Conservation (phyloP, 495 filamentous ascomycete species). For the Penicillium lividum region DNA sequence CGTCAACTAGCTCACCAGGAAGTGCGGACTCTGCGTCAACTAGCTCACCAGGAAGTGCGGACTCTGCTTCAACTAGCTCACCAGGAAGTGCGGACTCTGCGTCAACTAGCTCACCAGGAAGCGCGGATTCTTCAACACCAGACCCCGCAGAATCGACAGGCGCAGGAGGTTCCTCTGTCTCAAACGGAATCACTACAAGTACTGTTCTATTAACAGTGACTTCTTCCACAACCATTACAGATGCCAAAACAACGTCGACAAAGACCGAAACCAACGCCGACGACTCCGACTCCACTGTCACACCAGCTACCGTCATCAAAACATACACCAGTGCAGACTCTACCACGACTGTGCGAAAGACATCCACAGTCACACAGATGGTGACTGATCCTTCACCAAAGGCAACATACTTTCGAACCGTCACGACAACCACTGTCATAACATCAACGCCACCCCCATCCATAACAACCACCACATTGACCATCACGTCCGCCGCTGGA, state of each 20-base stretch:
- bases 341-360: not conserved
- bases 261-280: not conserved
- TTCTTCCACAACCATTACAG: not conserved
- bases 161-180: not conserved
- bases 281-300: not conserved
- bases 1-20: not conserved
- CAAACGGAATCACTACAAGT: not conserved
- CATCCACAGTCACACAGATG: not conserved
- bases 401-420: not conserved
- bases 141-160: not conserved
- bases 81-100: not conserved
- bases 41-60: too few relatives aligned
- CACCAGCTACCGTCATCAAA: not conserved
- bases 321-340: not conserved
- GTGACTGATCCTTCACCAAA: not conserved
- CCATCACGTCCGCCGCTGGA: not conserved
- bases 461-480: not conserved
- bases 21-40: not conserved
- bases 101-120: not conserved
- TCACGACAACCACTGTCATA: not conserved
- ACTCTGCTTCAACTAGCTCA: too few relatives aligned
- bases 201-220: not conserved
- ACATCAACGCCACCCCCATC: not conserved
- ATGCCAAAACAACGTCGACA: not conserved
- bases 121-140: not conserved